Evolutionary conservation across 108 stramenopile species (phyloP), one percentile per base, ranked within the genome.

Genomic region (Cyclotella cryptica): DNA sequence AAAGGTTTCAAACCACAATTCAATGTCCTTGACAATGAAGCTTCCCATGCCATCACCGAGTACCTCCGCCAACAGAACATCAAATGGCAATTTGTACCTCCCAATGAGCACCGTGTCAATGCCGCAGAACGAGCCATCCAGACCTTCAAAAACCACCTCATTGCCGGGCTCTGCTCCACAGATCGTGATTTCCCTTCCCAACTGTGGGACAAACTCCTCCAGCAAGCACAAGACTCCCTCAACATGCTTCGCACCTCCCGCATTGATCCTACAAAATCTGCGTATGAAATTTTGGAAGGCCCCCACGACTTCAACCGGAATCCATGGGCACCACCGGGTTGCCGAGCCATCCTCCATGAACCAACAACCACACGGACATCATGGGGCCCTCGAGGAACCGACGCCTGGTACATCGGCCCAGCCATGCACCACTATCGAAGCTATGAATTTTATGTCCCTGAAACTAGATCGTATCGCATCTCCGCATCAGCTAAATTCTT

Each of bases 81-180:
- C 49, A 35, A 27, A 58, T 70, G 44, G 40, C 71, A 72, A 72
- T 18, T 59, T 17, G 58, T 72, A 11, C n/a, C 21, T 13, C 71
- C 71, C 13, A 19, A 63, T 24, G 21, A 29, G 10, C 71, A 72
- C 43, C 35, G 58, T 18, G 61, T 72, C 24, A 74, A 74, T 35
- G 54, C 71, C 12, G 71, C 71, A 17, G 58, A 72, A 60, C 14
- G 72, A 73, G 72, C 62, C 15, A 86, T 86, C 21, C 82, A 62
- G n/a, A 86, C 85, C 21, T 86, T 79, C 59, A 73, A 79, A 61
- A 79, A 83, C 45, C 85, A 83, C 64, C 80, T 86, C 68, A 75
- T 86, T 57, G 63, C 77, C 13, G 71, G 64, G 49, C 69, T 86
- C 40, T 61, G 70, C 74, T 42, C 65, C 29, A 70, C 68, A 15